These are phyloP conservation scores for Kodamaea ohmeri DNA, from an alignment of 1,139 yeast species.

Conservation along the genomic window DNA sequence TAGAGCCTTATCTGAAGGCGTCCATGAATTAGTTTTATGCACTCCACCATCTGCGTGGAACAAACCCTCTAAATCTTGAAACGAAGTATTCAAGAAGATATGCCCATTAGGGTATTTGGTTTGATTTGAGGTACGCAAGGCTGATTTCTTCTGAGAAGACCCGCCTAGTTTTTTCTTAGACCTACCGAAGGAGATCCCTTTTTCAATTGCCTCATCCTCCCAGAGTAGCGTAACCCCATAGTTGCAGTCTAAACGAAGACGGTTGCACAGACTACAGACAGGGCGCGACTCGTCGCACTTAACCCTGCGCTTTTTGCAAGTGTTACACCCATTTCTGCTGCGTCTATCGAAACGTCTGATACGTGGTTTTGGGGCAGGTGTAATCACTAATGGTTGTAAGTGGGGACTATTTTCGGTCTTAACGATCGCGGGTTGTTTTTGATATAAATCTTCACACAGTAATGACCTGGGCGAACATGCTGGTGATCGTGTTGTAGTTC, in stretches of 20 bases:
- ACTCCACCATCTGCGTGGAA: constrained; percentile 3
- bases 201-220: constrained; percentile 34
- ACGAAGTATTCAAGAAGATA: constrained; percentile 24
- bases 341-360: constrained; percentile 11
- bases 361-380: constrained; percentile 4
- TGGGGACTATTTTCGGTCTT: background rate
- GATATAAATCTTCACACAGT: background rate
- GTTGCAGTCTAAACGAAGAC: constrained; percentile 20
- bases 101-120: constrained; percentile 11
- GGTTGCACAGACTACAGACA: constrained; percentile 22
- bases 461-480: background rate
- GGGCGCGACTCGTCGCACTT: constrained; percentile 35
- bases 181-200: constrained; percentile 37
- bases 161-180: constrained; percentile 18
- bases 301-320: constrained; percentile 26
- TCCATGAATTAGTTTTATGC: background rate
- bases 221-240: constrained; percentile 22
- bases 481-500: background rate
- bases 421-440: background rate
- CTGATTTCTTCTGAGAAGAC: background rate
- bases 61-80: constrained; percentile 19
- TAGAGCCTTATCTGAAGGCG: no score
- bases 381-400: background rate
- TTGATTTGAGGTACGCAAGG: no score
- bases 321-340: constrained; percentile 27